phyloP scores from a whole-genome alignment of 129 eudicot species.

The Helianthus tuberosus region DNA sequence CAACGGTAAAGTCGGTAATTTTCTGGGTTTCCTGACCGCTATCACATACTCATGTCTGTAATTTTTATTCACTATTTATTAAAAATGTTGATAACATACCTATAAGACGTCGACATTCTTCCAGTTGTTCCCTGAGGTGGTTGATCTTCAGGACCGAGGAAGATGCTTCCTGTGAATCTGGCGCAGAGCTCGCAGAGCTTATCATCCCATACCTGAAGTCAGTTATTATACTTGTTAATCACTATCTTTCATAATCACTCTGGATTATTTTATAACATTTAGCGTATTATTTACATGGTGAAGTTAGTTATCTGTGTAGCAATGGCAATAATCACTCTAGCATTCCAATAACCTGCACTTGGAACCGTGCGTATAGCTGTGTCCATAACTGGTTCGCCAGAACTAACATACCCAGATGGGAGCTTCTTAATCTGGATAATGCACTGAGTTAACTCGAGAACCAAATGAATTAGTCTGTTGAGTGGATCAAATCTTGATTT shows the following conservation, averaged over 20 bases:
- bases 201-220: slow-evolving; percentile 50
- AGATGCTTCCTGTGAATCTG: slow-evolving; percentile 62
- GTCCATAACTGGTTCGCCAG: slow-evolving; percentile 50
- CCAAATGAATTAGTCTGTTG: slow-evolving; percentile 44
- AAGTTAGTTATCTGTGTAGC: slow-evolving; percentile 60
- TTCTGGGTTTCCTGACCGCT: too few relatives aligned
- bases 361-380: too few relatives aligned
- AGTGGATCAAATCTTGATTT: slow-evolving; percentile 43
- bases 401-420: slow-evolving; percentile 42
- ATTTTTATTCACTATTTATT: background rate
- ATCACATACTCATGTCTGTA: background rate
- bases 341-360: slow-evolving; percentile 57
- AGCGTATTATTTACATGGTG: slow-evolving; percentile 49
- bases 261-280: background rate
- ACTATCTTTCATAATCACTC: background rate
- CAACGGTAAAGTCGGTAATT: too few relatives aligned
- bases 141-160: slow-evolving; percentile 62
- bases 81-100: slow-evolving; percentile 25
- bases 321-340: slow-evolving; percentile 59
- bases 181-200: slow-evolving; percentile 26
- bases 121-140: slow-evolving; percentile 41
- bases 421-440: slow-evolving; percentile 62
- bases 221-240: background rate
- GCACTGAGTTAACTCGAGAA: slow-evolving; percentile 56
- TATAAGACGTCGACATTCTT: slow-evolving; percentile 37